These are phyloP conservation scores for Blastobotrys indianensis DNA, from an alignment of 1,139 yeast species.

Conservation along the genomic window DNA sequence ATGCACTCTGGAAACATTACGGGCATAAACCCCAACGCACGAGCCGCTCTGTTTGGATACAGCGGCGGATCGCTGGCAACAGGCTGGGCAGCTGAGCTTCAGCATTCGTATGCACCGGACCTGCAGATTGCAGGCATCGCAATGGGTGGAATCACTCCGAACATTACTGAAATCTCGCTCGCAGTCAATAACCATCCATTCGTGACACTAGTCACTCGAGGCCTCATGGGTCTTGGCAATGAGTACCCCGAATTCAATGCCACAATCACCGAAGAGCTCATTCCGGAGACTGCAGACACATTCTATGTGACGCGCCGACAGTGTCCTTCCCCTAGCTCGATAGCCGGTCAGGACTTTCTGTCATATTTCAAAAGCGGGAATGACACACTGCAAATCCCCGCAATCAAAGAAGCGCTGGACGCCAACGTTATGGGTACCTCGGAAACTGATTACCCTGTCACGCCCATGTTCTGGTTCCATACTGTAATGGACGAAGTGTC, in stretches of 20 bases:
- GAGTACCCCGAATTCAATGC: conserved; percentile 8
- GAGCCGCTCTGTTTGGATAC: conserved; percentile 24
- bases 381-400: conserved; percentile 12
- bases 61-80: conserved; percentile 29
- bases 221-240: conserved; percentile 8
- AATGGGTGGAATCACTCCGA: conserved; percentile 22
- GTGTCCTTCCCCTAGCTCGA: conserved; percentile 4
- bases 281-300: not conserved
- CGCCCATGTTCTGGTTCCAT: conserved; percentile 26
- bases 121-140: conserved; percentile 18
- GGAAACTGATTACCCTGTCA: conserved; percentile 16
- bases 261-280: conserved; percentile 3
- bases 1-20: conserved; percentile 15
- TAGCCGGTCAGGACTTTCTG: conserved; percentile 17
- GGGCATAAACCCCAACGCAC: conserved; percentile 16
- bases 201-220: conserved; percentile 10
- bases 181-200: conserved; percentile 15
- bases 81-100: conserved; percentile 31
- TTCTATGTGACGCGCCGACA: not conserved
- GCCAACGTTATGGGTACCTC: conserved; percentile 13
- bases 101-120: conserved; percentile 28
- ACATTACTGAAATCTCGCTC: conserved; percentile 16
- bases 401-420: conserved; percentile 13
- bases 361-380: conserved; percentile 19
- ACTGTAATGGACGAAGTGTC: conserved; percentile 27